Base-by-base conservation (phyloP, 2,329 filamentous ascomycete species). In the Neurospora sp. region DNA sequence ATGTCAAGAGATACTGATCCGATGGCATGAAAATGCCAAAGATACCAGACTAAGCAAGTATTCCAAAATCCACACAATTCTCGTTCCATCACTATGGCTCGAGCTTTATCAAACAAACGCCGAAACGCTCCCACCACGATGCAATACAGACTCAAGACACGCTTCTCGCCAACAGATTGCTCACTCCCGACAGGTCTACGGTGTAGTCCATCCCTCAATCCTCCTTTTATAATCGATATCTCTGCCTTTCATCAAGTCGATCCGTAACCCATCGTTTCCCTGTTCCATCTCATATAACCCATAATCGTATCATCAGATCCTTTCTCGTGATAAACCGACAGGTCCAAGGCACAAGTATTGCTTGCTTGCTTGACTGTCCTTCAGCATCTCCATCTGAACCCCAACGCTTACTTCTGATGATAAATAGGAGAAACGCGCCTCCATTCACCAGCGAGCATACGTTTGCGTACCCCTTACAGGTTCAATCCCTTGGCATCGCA, bases 401-500 rank as follows among this genome's bases (percentile, higher is more conserved):
- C 46, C 19, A 28, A 52, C 46, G 11, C 19, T 52, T 3, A 11
- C 12, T 6, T 6, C 46, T 2, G 11, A 52, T 23, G 19, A 28
- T 52, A 2, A 28, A 52, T 6, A 28, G 46, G 46, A 52, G 12
- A 23, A 23, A 3, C n/a, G 5, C 5, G 19, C 3, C 46, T 52
- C 19, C 19, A 6, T 52, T 15, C 43, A 15, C 10, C 43, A 62
- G 10, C n/a, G n/a, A 3, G n/a, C 1, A 19, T 11, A 46, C n/a
- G 41, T 46, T 46, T 46, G 41, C 41, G 41, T 39, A 11, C 11
- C n/a, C 23, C 2, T 62, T 33, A 62, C 52, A 15, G 15, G 15
- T n/a, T 33, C 52, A 62, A 36, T n/a, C 67, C 52, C 69, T 72
- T 77, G 1, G 62, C 79, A 69, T 88, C 85, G 72, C 87, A 89